Conservation (phyloP, 2,329 filamentous ascomycete genomes). For the Diaporthe capsici region DNA sequence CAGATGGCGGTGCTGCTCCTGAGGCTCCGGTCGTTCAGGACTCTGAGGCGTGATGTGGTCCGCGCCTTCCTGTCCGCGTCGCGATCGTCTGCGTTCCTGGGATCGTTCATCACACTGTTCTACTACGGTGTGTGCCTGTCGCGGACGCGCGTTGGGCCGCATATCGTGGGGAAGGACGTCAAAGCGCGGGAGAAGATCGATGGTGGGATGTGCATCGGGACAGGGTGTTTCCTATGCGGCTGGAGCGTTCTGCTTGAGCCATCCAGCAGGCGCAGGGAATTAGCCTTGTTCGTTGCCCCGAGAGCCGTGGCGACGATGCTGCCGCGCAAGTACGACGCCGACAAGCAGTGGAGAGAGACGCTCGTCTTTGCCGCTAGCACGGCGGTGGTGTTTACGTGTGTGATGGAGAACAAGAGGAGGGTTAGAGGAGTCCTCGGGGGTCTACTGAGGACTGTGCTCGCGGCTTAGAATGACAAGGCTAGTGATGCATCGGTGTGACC, state of each 20-base stretch:
- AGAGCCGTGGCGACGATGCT: slow-evolving; percentile 82
- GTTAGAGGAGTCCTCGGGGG: slow-evolving; percentile 79
- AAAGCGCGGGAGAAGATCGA: slow-evolving; percentile 67
- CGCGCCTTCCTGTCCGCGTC: slow-evolving; percentile 71
- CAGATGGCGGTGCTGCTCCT: slow-evolving; percentile 71
- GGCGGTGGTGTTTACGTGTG: slow-evolving; percentile 78
- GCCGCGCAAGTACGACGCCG: slow-evolving; percentile 74
- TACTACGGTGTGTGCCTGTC: slow-evolving; percentile 89
- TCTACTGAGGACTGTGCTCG: slow-evolving; percentile 67
- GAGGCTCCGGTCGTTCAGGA: slow-evolving; percentile 63
- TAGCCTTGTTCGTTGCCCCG: slow-evolving; percentile 85
- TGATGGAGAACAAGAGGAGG: slow-evolving; percentile 71
- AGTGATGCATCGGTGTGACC: too few species aligned
- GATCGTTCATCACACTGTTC: slow-evolving; percentile 82
- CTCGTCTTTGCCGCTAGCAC: slow-evolving; percentile 76
- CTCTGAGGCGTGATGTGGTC: slow-evolving; percentile 53
- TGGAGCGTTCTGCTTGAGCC: slow-evolving; percentile 85
- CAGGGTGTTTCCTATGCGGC: slow-evolving; percentile 82
- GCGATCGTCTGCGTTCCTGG: slow-evolving; percentile 83
- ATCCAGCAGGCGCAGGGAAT: slow-evolving; percentile 76
- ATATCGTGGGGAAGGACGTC: slow-evolving; percentile 69
- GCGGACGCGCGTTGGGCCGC: slow-evolving; percentile 81
- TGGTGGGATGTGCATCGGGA: slow-evolving; percentile 76
- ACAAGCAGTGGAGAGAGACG: slow-evolving; percentile 78
- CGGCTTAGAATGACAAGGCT: slow-evolving; percentile 42